Base-by-base conservation (phyloP, 169 alveolate genomes). In the Plasmodium gonderi region DNA sequence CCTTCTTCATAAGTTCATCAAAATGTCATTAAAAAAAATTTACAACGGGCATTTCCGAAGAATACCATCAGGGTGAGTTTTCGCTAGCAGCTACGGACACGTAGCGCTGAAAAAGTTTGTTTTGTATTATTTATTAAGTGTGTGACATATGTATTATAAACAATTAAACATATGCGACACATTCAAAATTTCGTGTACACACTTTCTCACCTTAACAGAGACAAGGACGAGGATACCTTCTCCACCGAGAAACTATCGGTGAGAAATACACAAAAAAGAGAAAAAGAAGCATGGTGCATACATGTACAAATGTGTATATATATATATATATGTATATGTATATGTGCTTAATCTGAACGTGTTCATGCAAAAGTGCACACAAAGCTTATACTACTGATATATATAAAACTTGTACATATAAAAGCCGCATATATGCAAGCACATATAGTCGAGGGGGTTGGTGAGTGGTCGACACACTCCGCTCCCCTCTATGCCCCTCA, bases 31-130 rank as follows among this genome's bases (percentile, higher is more conserved):
- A 74, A 83, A 83, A 75, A 83, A 83, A 83, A 72, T 83, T 11
- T 83, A 83, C 65, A 83, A 83, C 45, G 92, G 92, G 3, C 92
- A 83, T 44, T 83, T 83, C 76, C 92, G 92, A 17, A 83, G 92
- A 76, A 26, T 83, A 75, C 83, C 92, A 42, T 36, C 77, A 51
- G 64, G 92, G 92, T 83, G 83, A 33, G 60, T 26, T 45, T 72
- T 60, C 33, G 36, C 26, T 23, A 68, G 8, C 11, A n/a, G 47
- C 12, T 8, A 29, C 14, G 51, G 51, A 5, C 12, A 68, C n/a
- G 20, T 68, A 40, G 51, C 20, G 29, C 40, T 31, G 40, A 68
- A 11, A 14, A 11, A 0, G 31, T 65, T 9, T 29, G 38, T 14
- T 14, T 23, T 20, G 0, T 65, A 9, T 20, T 29, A 23, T 29